Evolutionary conservation across 1,284 basidiomycete species (phyloP).

Genomic region (Naganishia liquefaciens): DNA sequence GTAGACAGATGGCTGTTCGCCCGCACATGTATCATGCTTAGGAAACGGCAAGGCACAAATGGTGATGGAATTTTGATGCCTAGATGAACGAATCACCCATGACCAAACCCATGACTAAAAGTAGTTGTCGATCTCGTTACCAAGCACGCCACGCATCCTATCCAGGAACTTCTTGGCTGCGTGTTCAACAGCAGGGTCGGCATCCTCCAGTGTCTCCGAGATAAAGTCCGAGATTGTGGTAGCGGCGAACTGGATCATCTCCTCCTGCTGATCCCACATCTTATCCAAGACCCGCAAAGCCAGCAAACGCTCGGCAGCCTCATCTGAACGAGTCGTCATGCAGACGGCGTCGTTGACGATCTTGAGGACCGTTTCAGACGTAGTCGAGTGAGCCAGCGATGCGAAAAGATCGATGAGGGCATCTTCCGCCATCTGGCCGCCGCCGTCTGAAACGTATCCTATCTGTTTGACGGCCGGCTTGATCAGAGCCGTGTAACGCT

Average conservation of each 20-base stretch:
- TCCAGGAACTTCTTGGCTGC: constrained; percentile 53
- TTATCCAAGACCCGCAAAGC: constrained; percentile 69
- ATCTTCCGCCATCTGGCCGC: constrained; percentile 35
- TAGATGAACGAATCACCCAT: not conserved
- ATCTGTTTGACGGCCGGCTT: constrained; percentile 67
- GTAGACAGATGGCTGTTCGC: too few relatives aligned
- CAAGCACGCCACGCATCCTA: constrained; percentile 42
- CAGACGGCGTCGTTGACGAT: constrained; percentile 78
- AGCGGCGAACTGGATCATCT: constrained; percentile 58
- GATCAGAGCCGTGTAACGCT: constrained; percentile 67
- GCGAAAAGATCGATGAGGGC: constrained; percentile 57
- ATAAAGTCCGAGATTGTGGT: constrained; percentile 58
- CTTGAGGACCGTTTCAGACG: constrained; percentile 66
- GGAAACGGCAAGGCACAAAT: not conserved
- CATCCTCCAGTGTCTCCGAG: constrained; percentile 57
- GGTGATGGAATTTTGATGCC: not conserved
- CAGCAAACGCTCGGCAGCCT: constrained; percentile 64
- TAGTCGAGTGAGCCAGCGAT: constrained; percentile 62
- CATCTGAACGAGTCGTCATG: constrained; percentile 81
- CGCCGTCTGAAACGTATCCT: constrained; percentile 54
- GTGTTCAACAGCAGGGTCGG: constrained; percentile 53
- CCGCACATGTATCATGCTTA: not conserved
- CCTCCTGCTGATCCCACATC: constrained; percentile 73
- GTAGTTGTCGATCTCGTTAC: constrained; percentile 27
- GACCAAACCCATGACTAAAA: constrained; percentile 12